Percentiles rank a stretch among this genome's conserved stretches.
phyloP scores from a whole-genome alignment of 495 filamentous ascomycete species.

The Penicillium simplicissimum region DNA sequence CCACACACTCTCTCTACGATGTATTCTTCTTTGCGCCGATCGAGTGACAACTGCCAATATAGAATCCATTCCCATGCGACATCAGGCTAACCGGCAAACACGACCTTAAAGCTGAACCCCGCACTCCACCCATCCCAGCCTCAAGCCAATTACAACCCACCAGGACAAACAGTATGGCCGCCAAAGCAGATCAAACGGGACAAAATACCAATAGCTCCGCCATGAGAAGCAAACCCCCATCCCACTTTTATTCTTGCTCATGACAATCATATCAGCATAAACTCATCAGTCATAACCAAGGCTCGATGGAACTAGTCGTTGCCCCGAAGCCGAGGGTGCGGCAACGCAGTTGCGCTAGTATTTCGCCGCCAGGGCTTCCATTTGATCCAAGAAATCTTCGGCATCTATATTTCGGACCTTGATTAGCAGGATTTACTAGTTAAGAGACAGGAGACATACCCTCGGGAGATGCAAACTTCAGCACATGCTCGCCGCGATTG shows the following conservation, averaged over 20 bases:
- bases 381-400: constrained; percentile 32
- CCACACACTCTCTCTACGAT: not conserved
- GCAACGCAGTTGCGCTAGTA: not conserved
- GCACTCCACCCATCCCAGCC: constrained; percentile 1
- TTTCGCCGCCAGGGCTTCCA: constrained; percentile 24
- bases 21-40: not conserved
- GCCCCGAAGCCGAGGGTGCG: not conserved
- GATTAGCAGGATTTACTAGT: not conserved
- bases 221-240: not conserved
- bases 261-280: constrained; percentile 25
- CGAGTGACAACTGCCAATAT: not conserved
- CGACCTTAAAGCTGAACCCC: not conserved
- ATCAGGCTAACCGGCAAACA: not conserved
- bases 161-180: too few relatives aligned
- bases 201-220: constrained; percentile 5
- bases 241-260: constrained; percentile 22
- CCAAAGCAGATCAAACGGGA: not conserved
- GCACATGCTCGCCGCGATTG: constrained; percentile 35
- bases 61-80: not conserved
- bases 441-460: constrained; percentile 29
- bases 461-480: constrained; percentile 37
- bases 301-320: not conserved
- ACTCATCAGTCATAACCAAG: constrained; percentile 21
- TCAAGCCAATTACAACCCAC: not conserved
- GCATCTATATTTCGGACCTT: constrained; percentile 33